phyloP scores from a whole-genome alignment of 169 alveolate genomes.

The Plasmodium gonderi region DNA sequence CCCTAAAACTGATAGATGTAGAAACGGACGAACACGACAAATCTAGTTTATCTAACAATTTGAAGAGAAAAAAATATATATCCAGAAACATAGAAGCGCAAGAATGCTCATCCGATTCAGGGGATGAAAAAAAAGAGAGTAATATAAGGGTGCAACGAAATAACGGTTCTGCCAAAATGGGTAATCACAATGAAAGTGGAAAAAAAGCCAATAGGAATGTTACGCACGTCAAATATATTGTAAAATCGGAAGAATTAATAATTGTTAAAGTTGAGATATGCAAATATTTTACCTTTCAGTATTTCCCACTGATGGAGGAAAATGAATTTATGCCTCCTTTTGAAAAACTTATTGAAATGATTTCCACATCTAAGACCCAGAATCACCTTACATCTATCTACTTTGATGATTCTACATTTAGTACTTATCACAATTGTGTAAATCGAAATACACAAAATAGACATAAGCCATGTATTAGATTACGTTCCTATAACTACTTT shows the following conservation, averaged over 20 bases:
- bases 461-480: not conserved
- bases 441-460: constrained; percentile 3
- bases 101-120: not conserved
- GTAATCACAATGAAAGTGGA: not conserved
- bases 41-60: too few relatives aligned
- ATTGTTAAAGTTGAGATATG: constrained; percentile 21
- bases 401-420: constrained; percentile 32
- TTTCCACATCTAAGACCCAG: constrained; percentile 5
- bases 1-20: too few relatives aligned
- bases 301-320: constrained; percentile 24
- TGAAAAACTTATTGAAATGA: constrained; percentile 27
- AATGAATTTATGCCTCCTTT: constrained; percentile 2
- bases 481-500: constrained; percentile 6
- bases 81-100: too few relatives aligned
- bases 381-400: constrained; percentile 22
- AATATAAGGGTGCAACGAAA: not conserved
- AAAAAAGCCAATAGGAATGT: not conserved
- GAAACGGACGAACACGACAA: too few relatives aligned
- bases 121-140: not conserved
- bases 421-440: constrained; percentile 23
- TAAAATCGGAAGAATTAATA: constrained; percentile 11
- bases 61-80: too few relatives aligned
- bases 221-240: constrained; percentile 28
- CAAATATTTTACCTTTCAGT: constrained; percentile 11
- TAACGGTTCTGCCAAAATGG: too few relatives aligned